Evolutionary conservation across 2,329 filamentous ascomycete species (phyloP).

Genomic region (Rutstroemia sp.): DNA sequence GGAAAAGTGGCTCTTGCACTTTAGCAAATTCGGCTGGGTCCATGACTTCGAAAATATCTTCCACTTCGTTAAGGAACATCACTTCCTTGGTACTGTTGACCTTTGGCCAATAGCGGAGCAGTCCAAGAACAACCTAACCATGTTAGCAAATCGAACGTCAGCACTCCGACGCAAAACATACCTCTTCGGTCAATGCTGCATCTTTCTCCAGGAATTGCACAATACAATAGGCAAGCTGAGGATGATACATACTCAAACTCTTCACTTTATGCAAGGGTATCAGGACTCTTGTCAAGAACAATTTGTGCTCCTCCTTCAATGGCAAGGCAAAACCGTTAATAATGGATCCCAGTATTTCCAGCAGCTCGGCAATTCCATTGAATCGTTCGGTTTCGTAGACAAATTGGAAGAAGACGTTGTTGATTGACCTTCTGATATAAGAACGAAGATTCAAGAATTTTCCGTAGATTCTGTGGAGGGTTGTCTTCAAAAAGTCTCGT

Average conservation of each 20-base stretch:
- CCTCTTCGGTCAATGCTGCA: constrained; percentile 92
- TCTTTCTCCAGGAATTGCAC: constrained; percentile 99
- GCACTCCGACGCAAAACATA: constrained; percentile 34
- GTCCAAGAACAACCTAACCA: constrained; percentile 75
- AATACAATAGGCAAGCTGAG: constrained; percentile 96
- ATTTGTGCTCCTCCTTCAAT: constrained; percentile 96
- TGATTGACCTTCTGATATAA: constrained; percentile 96
- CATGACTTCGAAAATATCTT: constrained; percentile 99
- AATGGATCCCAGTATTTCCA: constrained; percentile 96
- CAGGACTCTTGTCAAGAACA: constrained; percentile 89
- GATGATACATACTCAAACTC: constrained; percentile 99
- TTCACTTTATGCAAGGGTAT: constrained; percentile 97
- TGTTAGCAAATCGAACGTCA: constrained; percentile 10
- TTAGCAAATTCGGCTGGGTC: constrained; percentile 97
- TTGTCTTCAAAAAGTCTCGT: constrained; percentile 96
- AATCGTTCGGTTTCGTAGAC: constrained; percentile 98
- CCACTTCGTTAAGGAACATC: constrained; percentile 98
- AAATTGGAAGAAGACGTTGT: constrained; percentile 99
- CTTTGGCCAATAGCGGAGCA: constrained; percentile 97
- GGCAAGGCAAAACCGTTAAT: constrained; percentile 98
- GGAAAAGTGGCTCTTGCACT: constrained; percentile 95
- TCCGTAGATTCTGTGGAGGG: constrained; percentile 93
- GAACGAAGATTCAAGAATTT: constrained; percentile 97
- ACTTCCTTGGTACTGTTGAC: constrained; percentile 99
- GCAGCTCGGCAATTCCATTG: constrained; percentile 92